phyloP scores from a whole-genome alignment of 306 rosid genomes.

The Casuarina equisetifolia region DNA sequence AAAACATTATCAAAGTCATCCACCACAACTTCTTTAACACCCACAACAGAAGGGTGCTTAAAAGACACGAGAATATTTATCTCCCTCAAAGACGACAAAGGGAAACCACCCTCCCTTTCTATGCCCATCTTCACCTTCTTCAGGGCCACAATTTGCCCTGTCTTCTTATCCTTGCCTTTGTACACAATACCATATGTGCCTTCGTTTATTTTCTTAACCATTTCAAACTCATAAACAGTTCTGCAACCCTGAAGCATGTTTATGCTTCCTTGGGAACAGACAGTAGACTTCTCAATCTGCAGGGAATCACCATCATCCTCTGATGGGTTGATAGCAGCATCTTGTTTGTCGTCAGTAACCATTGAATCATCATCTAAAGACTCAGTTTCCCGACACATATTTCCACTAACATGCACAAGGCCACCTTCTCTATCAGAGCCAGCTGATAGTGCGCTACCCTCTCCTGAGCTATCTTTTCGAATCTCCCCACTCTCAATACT shows the following conservation, averaged over 20 bases:
- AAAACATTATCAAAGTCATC: constrained; percentile 73
- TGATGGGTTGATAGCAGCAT: constrained; percentile 20
- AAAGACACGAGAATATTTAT: constrained; percentile 85
- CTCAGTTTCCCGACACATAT: constrained; percentile 27
- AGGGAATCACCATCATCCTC: constrained; percentile 33
- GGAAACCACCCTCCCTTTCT: constrained; percentile 75
- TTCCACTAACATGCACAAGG: constrained; percentile 29
- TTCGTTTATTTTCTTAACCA: constrained; percentile 81
- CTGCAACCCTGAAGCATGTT: constrained; percentile 80
- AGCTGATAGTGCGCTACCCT: constrained; percentile 39
- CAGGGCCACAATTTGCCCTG: constrained; percentile 77
- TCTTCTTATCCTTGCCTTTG: constrained; percentile 81
- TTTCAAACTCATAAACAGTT: constrained; percentile 75
- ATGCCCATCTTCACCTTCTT: constrained; percentile 95
- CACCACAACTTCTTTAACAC: constrained; percentile 86
- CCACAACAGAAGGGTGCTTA: constrained; percentile 74
- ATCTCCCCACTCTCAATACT: constrained; percentile 60
- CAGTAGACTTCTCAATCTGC: constrained; percentile 21
- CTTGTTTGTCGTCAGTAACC: constrained; percentile 28
- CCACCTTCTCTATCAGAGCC: constrained; percentile 38
- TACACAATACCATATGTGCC: constrained; percentile 97
- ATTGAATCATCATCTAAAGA: constrained; percentile 1
- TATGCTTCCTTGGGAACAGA: constrained; percentile 32
- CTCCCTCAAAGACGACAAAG: constrained; percentile 83
- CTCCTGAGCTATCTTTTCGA: constrained; percentile 37